phyloP scores from a whole-genome alignment of 2,329 filamentous ascomycete species.

The Pseudocercospora vitis region DNA sequence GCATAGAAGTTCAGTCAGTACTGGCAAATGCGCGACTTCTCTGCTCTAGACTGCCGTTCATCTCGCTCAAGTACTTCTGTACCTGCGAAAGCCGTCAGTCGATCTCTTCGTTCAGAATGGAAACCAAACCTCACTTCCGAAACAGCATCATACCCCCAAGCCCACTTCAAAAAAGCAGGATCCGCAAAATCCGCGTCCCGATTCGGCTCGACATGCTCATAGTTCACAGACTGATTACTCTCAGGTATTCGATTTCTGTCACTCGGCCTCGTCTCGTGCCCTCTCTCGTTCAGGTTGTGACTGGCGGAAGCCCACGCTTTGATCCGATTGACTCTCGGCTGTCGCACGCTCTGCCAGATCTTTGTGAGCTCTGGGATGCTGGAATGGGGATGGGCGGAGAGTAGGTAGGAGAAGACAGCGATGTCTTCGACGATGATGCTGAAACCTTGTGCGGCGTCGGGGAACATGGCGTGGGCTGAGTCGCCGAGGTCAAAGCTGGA shows the following conservation, averaged over 20 bases:
- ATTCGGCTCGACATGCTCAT: slow-evolving; percentile 7
- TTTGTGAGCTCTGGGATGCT: slow-evolving; percentile 5
- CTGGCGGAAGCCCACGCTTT: slow-evolving; percentile 11
- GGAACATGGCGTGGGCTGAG: slow-evolving; percentile 17
- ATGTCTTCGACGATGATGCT: slow-evolving; percentile 15
- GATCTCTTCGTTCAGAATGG: too few species aligned
- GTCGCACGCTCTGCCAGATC: slow-evolving; percentile 13
- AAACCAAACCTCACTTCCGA: slow-evolving; percentile 14
- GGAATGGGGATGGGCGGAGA: neutral
- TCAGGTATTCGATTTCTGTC: neutral
- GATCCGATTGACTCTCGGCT: slow-evolving; percentile 8
- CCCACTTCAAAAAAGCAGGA: slow-evolving; percentile 13
- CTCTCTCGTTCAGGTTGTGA: slow-evolving; percentile 2
- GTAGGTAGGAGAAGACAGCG: slow-evolving; percentile 10
- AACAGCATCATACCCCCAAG: slow-evolving; percentile 12
- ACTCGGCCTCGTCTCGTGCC: neutral
- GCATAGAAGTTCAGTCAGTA: too few species aligned
- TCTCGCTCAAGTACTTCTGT: neutral
- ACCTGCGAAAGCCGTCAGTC: too few species aligned
- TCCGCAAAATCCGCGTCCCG: slow-evolving; percentile 5
- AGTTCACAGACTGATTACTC: neutral
- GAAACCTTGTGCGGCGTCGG: slow-evolving; percentile 15
- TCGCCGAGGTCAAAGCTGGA: slow-evolving; percentile 9
- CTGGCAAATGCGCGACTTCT: too few species aligned
- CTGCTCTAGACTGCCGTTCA: too few species aligned